Percentiles rank a stretch among this genome's conserved stretches.
phyloP scores from a whole-genome alignment of 345 rosid genomes.

The Citrus glauca region DNA sequence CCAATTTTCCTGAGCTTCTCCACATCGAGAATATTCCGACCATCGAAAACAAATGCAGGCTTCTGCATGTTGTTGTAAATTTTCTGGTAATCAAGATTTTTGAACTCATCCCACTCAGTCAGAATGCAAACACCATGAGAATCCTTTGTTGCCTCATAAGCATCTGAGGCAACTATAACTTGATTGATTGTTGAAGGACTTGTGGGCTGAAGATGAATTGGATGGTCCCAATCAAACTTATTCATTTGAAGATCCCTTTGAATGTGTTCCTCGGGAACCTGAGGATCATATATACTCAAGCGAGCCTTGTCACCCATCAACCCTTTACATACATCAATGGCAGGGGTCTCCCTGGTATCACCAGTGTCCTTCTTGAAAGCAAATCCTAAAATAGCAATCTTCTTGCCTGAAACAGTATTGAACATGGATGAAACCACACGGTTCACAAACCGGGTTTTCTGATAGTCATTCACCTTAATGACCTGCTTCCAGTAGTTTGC shows the following conservation, averaged over 20 bases:
- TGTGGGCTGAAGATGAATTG: slow-evolving; percentile 51
- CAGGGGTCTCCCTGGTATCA: slow-evolving; percentile 78
- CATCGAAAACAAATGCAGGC: slow-evolving; percentile 46
- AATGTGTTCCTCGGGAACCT: slow-evolving; percentile 59
- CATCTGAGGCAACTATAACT: slow-evolving; percentile 46
- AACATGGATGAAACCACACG: slow-evolving; percentile 63
- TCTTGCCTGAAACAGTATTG: slow-evolving; percentile 57
- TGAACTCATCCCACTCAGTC: slow-evolving; percentile 75
- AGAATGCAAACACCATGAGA: slow-evolving; percentile 63
- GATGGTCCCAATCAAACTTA: slow-evolving; percentile 75
- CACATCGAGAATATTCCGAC: slow-evolving; percentile 33
- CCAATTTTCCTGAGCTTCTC: slow-evolving; percentile 42
- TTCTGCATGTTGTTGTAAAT: slow-evolving; percentile 42
- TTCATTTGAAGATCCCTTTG: slow-evolving; percentile 64
- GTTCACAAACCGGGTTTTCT: slow-evolving; percentile 64
- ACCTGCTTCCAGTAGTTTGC: slow-evolving; percentile 82
- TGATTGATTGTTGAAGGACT: slow-evolving; percentile 47
- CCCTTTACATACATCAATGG: slow-evolving; percentile 70
- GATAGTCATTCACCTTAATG: slow-evolving; percentile 69
- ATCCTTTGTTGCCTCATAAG: slow-evolving; percentile 55
- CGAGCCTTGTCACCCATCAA: slow-evolving; percentile 55
- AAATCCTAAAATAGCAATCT: slow-evolving; percentile 64
- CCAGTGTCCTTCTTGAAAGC: slow-evolving; percentile 79
- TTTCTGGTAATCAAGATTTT: slow-evolving; percentile 44
- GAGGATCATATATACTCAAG: slow-evolving; percentile 63